Base-by-base conservation (phyloP, 2,329 filamentous ascomycete genomes). In the Berkeleyomyces basicola region DNA sequence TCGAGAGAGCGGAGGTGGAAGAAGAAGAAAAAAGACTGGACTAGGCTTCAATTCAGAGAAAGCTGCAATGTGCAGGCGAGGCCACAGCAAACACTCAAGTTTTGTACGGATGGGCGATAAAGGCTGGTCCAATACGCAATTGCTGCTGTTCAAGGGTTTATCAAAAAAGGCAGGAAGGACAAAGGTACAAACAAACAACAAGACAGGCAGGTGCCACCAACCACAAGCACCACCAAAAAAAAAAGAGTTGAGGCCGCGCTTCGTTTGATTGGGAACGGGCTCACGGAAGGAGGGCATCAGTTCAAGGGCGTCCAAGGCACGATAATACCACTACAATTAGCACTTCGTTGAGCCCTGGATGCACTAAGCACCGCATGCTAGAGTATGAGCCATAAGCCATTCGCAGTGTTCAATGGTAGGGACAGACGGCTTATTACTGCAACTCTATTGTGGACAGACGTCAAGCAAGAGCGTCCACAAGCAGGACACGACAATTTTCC, bases 71-170 rank as follows among this genome's bases (percentile, higher is more conserved):
- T 36, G 53, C 49, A 53, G 36, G 49, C 39, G 57, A 46, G 47
- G 61, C 47, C 58, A 55, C 36, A 62, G 61, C 43, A 62, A 43
- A 59, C 33, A 53, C 61, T 36, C 44, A 65, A 65, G 61, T 63
- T 64, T 65, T 65, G 61, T 62, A 64, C 61, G 39, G 43, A 43
- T 43, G 47, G 62, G 47, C 61, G 53, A 59, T 61, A 62, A 61
- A 65, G 47, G 51, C 43, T 39, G 14, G 47, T 39, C 42, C 61
- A 59, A 42, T 31, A 14, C 23, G 58, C 16, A 46, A 5, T 36
- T 37, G 39, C 51, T 55, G 31, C 39, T 55, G 33, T 44, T 59
- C 42, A 59, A 59, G 40, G 57, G 57, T 46, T 59, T 46, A 39
- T 53, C 10, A 44, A 46, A 59, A 59, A 23, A 37, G 31, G 31